Evolutionary conservation across 2,329 filamentous ascomycete genomes (phyloP).

Genomic region (Neoscytalidium dimidiatum): DNA sequence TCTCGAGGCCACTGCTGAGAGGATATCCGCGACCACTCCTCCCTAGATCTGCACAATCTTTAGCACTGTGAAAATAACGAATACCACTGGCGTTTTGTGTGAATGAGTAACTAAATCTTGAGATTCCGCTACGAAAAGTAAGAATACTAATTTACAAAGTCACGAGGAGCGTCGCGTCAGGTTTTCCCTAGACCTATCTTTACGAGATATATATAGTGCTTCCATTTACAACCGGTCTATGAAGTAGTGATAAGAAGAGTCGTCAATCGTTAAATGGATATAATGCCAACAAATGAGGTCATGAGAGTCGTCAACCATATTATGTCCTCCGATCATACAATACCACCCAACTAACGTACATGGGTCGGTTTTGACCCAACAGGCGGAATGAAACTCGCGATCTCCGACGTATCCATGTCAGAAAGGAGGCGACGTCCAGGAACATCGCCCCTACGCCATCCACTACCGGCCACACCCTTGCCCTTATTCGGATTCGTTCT

Average conservation of each 20-base stretch:
- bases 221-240: not conserved
- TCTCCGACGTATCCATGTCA: not conserved
- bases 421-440: not conserved
- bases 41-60: constrained; percentile 15
- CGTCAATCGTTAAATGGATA: not conserved
- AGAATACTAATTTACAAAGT: too few species aligned
- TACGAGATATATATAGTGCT: not conserved
- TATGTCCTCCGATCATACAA: not conserved
- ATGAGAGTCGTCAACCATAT: not conserved
- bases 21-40: constrained; percentile 57
- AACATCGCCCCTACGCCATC: not conserved
- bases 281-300: not conserved
- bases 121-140: not conserved
- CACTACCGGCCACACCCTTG: not conserved
- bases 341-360: not conserved
- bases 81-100: not conserved
- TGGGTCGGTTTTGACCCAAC: not conserved
- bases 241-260: not conserved
- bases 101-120: not conserved
- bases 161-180: too few species aligned
- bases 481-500: not conserved
- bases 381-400: not conserved
- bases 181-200: too few species aligned
- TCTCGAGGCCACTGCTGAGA: constrained; percentile 60
- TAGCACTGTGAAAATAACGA: not conserved